phyloP scores from a whole-genome alignment of 179 eudicot genomes.

The Patellifolia procumbens region DNA sequence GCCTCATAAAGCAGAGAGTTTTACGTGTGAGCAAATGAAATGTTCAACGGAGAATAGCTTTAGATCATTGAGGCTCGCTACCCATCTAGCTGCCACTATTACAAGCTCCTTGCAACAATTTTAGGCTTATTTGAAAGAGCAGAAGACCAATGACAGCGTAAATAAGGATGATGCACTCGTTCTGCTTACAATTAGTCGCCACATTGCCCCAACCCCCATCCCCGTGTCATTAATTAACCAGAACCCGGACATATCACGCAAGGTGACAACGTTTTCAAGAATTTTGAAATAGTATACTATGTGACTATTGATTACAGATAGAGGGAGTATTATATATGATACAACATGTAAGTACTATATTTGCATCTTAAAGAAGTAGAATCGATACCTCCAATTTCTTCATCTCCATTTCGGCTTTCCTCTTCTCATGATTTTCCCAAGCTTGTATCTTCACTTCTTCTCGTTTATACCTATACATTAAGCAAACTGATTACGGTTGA shows the following conservation, averaged over 20 bases:
- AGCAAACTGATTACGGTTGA: background rate
- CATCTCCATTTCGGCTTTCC: slow-evolving; percentile 97
- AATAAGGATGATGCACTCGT: background rate
- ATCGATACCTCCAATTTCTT: slow-evolving; percentile 74
- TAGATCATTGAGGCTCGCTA: background rate
- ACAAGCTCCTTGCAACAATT: background rate
- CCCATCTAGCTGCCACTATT: background rate
- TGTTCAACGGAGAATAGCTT: background rate
- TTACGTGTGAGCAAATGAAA: background rate
- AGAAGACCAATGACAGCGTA: background rate
- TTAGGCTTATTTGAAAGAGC: background rate
- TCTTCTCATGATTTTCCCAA: slow-evolving; percentile 94
- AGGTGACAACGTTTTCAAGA: too few relatives aligned
- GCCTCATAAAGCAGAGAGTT: background rate
- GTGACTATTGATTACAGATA: too few relatives aligned
- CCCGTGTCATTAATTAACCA: background rate
- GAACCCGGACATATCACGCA: too few relatives aligned
- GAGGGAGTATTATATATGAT: too few relatives aligned
- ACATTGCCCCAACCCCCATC: background rate
- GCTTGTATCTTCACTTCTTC: slow-evolving; percentile 97
- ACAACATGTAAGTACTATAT: too few relatives aligned
- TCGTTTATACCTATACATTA: slow-evolving; percentile 60
- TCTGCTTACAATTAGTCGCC: background rate
- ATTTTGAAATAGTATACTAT: too few relatives aligned
- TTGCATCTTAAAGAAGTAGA: background rate